phyloP scores from a whole-genome alignment of 805 yeast genomes.

The Ogataea pilisensis region DNA sequence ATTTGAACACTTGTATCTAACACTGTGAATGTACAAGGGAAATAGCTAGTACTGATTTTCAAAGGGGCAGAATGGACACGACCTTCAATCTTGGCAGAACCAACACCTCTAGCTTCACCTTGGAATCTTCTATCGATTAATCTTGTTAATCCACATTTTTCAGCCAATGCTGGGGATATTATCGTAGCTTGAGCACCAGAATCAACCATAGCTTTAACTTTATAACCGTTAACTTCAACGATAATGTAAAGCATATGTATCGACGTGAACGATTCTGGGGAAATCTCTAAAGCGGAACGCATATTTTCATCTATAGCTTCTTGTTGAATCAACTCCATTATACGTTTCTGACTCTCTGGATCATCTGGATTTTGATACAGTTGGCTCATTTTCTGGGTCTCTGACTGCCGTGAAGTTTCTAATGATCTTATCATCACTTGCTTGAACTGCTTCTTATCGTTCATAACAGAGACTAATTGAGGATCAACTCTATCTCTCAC shows the following conservation, averaged over 20 bases:
- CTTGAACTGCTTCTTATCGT: conserved; percentile 25
- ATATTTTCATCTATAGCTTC: conserved; percentile 77
- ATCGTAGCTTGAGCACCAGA: conserved; percentile 94
- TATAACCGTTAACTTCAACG: conserved; percentile 71
- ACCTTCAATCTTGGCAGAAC: conserved; percentile 73
- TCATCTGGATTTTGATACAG: conserved; percentile 65
- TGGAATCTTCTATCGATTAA: conserved; percentile 74
- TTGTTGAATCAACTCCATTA: conserved; percentile 63
- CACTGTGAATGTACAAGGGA: conserved; percentile 68
- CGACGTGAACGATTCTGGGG: conserved; percentile 85
- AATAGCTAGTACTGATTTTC: conserved; percentile 59
- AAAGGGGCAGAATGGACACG: conserved; percentile 86
- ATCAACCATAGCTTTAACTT: conserved; percentile 90
- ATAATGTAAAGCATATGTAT: conserved; percentile 83
- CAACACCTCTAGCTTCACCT: conserved; percentile 91
- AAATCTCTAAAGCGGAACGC: conserved; percentile 73
- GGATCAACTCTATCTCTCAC: conserved; percentile 24
- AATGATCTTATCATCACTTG: conserved; percentile 32
- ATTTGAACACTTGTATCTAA: conserved; percentile 71
- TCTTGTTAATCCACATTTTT: conserved; percentile 61
- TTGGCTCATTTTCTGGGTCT: conserved; percentile 29
- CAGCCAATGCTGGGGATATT: conserved; percentile 74
- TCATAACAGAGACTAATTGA: conserved; percentile 14
- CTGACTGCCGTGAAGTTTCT: conserved; percentile 16
- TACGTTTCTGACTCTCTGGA: conserved; percentile 61